phyloP scores from a whole-genome alignment of 2,329 filamentous ascomycete genomes.

The Neonectria sp. region DNA sequence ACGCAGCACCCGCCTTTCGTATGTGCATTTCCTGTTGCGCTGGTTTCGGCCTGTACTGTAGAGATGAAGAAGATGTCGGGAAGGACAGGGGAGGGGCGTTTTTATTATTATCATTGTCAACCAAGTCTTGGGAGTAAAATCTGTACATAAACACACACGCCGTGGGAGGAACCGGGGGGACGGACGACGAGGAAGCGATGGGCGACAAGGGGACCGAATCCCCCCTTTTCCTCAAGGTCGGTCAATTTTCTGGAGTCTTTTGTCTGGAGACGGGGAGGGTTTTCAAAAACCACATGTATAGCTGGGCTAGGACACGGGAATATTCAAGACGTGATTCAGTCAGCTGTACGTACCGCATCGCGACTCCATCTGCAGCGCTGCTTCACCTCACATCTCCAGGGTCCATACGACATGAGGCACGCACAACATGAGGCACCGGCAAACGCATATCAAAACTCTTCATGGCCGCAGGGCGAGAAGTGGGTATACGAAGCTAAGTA shows the following conservation, averaged over 20 bases:
- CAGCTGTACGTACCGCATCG: conserved; percentile 4
- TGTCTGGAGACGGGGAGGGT: conserved; percentile 30
- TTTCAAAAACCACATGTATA: conserved; percentile 35
- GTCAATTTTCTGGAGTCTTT: conserved; percentile 37
- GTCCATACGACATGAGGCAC: background rate
- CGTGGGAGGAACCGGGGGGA: conserved; percentile 10
- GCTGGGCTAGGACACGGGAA: conserved; percentile 38
- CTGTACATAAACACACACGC: conserved; percentile 26
- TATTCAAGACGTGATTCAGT: conserved; percentile 34
- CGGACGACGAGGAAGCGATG: conserved; percentile 34
- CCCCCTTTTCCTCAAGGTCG: conserved; percentile 21
- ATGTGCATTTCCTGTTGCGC: conserved; percentile 1
- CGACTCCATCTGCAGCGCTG: background rate
- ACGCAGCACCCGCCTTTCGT: conserved; percentile 7
- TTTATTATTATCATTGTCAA: conserved; percentile 17
- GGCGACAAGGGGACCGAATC: conserved; percentile 26
- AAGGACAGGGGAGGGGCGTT: conserved; percentile 33
- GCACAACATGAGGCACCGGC: background rate
- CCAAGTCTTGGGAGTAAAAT: conserved; percentile 14
- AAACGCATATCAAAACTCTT: conserved; percentile 19
- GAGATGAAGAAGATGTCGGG: conserved; percentile 25
- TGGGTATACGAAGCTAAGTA: conserved; percentile 45
- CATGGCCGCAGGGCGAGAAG: conserved; percentile 29
- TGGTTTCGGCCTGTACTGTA: conserved; percentile 22
- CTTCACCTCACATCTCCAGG: background rate